phyloP scores from a whole-genome alignment of 2,329 filamentous ascomycete species.

The Sarocladium oryzae region DNA sequence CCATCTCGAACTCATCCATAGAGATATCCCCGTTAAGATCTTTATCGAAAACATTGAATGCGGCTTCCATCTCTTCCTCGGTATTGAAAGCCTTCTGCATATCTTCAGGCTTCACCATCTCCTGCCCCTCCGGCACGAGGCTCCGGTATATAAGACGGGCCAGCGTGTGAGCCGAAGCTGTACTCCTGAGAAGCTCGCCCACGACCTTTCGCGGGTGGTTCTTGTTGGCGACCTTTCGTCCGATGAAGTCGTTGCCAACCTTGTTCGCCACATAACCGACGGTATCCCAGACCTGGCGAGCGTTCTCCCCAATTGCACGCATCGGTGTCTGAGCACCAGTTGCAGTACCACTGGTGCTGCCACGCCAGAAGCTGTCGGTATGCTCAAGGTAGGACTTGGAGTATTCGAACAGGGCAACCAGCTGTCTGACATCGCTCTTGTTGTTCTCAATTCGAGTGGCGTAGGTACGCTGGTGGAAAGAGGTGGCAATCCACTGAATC shows the following conservation, averaged over 20 bases:
- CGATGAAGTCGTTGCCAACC: slow-evolving; percentile 88
- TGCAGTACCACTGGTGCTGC: slow-evolving; percentile 26
- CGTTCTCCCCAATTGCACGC: slow-evolving; percentile 65
- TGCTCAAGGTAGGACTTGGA: slow-evolving; percentile 66
- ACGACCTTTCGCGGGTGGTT: slow-evolving; percentile 82
- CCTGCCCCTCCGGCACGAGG: slow-evolving; percentile 66
- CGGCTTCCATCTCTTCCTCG: slow-evolving; percentile 79
- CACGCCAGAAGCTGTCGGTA: slow-evolving; percentile 44
- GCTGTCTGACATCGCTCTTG: slow-evolving; percentile 72
- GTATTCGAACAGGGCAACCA: slow-evolving; percentile 56
- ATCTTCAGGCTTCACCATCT: slow-evolving; percentile 74
- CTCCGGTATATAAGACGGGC: slow-evolving; percentile 85
- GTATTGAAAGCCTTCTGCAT: slow-evolving; percentile 72
- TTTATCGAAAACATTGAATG: slow-evolving; percentile 90
- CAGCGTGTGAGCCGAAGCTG: slow-evolving; percentile 70
- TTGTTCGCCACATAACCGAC: slow-evolving; percentile 80
- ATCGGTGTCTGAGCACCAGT: slow-evolving; percentile 70
- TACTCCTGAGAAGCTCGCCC: slow-evolving; percentile 66
- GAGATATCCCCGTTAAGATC: slow-evolving; percentile 96
- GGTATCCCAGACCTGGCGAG: slow-evolving; percentile 67
- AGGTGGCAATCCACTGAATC: slow-evolving; percentile 90
- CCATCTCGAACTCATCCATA: slow-evolving; percentile 87
- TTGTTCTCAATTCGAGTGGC: slow-evolving; percentile 86
- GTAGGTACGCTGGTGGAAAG: slow-evolving; percentile 87
- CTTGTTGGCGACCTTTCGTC: slow-evolving; percentile 56